Evolutionary conservation across 192 early-diverging fungal species (phyloP), one percentile per base, ranked within the genome.

Genomic region (Backusella tarrabulga): DNA sequence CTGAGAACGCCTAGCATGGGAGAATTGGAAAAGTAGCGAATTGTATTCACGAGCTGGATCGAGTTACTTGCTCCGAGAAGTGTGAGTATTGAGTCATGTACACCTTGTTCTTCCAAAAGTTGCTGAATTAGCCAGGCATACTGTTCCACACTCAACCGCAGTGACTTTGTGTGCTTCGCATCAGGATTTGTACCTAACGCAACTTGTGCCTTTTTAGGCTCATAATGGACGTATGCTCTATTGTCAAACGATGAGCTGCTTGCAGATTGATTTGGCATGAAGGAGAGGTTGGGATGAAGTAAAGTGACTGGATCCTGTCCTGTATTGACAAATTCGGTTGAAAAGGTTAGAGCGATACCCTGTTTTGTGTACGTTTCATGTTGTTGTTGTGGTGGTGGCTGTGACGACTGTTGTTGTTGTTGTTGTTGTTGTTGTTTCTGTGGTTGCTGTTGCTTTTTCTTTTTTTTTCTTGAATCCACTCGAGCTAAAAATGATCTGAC

Each of bases 81-180:
- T 8, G 71, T 44, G 40, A 46, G 36, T 40, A 44, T 72, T 14
- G 41, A 68, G 21, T 68, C 66, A 38, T 72, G 44, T 36, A 78
- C 77, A 34, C 38, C 50, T 73, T 79, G 68, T 50, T 79, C 78
- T 71, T 79, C 78, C 21, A 75, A 44, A 21, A 74, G 68, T 56
- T 79, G 78, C 34, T 68, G 52, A 40, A 79, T 74, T 9, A 79
- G 35, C 78, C 78, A 79, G 21, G 71, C 56, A 23, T 75, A 79
- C 21, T 71, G 73, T 42, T 79, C 78, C 21, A 75, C 50, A 38
- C 73, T 63, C 67, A 79, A 26, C 73, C 72, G 68, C 34, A 79
- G 40, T 35, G 38, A 56, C 14, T 79, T 68, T 12, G 72, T 54
- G n/a, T 73, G 32, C 38, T 69, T 76, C 41, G 75, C n/a, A 44